Evolutionary conservation across 2,329 filamentous ascomycete genomes (phyloP), one percentile per base, ranked within the genome.

Genomic region (Colletotrichum sp.): DNA sequence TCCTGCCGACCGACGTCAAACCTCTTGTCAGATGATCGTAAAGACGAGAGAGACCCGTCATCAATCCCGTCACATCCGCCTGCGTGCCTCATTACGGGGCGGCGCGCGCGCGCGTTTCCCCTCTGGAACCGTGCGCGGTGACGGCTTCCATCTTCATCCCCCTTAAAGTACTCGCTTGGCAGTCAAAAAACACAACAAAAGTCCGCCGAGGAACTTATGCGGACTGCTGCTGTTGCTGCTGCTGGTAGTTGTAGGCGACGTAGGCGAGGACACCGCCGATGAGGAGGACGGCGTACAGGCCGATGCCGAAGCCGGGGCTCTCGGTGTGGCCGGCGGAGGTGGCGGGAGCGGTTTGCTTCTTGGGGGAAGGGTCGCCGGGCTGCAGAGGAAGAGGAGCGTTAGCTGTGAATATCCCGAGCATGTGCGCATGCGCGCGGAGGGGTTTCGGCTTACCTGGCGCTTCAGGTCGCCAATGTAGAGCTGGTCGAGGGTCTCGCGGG

Each of bases 401-500:
- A 84, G 82, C 74, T 18, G 8, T 8, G 59, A 9, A 28, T 16
- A 30, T 34, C 21, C 34, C 55, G 34, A 26, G 44, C 44, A 49
- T 13, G 39, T 6, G 15, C 32, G 28, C 26, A 15, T 21, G 32
- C 28, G 66, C 16, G 34, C 30, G 32, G 26, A 55, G 69, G 62
- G 32, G 21, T 39, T 65, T 13, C 30, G 21, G 85, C 92, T 82
- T 91, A 98, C 95, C 90, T 91, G 85, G 86, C 95, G 92, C 93
- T 98, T 98, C 85, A 98, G 87, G 49, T 84, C 90, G 79, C 95
- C 96, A 80, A 97, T 90, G 68, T 93, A 87, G 79, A 98, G 89
- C 82, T 92, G 92, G 36, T 94, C 93, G 74, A 99, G 93, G 80
- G 98, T 96, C 89, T 99, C 96, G 80, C 97, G 94, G 80, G 97